phyloP scores from a whole-genome alignment of 352 stramenopile genomes.

The Pythium graminicola region DNA sequence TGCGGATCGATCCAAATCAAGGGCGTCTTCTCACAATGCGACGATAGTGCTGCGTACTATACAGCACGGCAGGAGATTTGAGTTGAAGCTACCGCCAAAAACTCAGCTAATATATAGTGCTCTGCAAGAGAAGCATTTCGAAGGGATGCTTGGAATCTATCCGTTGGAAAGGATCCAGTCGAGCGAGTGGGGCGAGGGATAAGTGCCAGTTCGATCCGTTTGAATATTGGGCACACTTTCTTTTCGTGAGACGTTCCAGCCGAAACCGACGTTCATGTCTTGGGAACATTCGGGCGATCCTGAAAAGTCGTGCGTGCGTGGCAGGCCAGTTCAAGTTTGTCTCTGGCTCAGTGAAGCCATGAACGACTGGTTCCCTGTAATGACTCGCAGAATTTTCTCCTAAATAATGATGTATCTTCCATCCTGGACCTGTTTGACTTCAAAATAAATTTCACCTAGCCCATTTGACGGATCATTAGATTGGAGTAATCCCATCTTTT shows the following conservation, averaged over 20 bases:
- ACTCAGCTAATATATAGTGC: too few relatives aligned
- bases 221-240: neutral
- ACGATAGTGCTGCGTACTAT: neutral
- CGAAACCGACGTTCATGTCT: too few relatives aligned
- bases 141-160: too few relatives aligned
- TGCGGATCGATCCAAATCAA: neutral
- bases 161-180: neutral
- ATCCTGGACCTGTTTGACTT: slow-evolving; percentile 4
- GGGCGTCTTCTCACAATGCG: slow-evolving; percentile 7
- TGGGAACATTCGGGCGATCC: too few relatives aligned
- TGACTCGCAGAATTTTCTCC: slow-evolving; percentile 10
- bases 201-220: slow-evolving; percentile 16
- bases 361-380: slow-evolving; percentile 10
- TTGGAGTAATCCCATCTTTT: slow-evolving; percentile 12
- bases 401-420: slow-evolving; percentile 14
- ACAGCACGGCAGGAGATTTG: too few relatives aligned
- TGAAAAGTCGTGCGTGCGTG: slow-evolving; percentile 16
- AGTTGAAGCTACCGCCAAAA: too few relatives aligned
- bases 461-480: too few relatives aligned
- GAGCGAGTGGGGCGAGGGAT: neutral
- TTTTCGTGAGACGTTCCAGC: neutral
- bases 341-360: slow-evolving; percentile 8
- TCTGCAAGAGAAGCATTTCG: too few relatives aligned
- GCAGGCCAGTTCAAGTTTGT: slow-evolving; percentile 19
- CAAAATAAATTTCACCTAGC: slow-evolving; percentile 1